Conservation (phyloP, 768 basidiomycete species). For the Phylloporus sp. region DNA sequence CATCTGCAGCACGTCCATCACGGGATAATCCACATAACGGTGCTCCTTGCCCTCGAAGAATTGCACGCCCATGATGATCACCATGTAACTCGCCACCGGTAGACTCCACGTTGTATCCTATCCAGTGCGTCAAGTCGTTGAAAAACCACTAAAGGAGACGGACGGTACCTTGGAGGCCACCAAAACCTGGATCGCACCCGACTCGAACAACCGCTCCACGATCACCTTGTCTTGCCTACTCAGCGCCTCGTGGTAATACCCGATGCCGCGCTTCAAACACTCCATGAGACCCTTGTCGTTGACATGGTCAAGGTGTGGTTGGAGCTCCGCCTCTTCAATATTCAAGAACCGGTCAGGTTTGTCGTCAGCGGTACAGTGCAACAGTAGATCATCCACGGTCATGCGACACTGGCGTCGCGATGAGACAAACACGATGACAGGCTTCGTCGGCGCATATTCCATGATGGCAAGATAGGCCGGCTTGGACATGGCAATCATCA, state of each 20-base stretch:
- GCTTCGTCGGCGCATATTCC: slow-evolving; percentile 81
- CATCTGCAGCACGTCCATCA: no score
- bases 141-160: not conserved
- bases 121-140: not conserved
- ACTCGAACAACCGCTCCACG: slow-evolving; percentile 86
- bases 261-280: slow-evolving; percentile 83
- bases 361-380: slow-evolving; percentile 85
- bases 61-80: no score
- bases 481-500: slow-evolving; percentile 99
- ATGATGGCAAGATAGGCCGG: slow-evolving; percentile 91
- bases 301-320: slow-evolving; percentile 84
- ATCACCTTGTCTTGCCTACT: slow-evolving; percentile 90
- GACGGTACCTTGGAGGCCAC: slow-evolving; percentile 84
- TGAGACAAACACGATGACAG: slow-evolving; percentile 89
- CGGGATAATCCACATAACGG: no score
- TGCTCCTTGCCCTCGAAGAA: no score
- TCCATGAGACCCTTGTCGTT: slow-evolving; percentile 71
- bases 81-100: slow-evolving; percentile 92
- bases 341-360: slow-evolving; percentile 85
- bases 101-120: slow-evolving; percentile 97
- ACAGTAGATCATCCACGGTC: slow-evolving; percentile 86
- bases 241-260: slow-evolving; percentile 93
- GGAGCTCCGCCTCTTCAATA: slow-evolving; percentile 74
- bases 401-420: slow-evolving; percentile 91
- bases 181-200: slow-evolving; percentile 91